Conservation (phyloP, 164 flowering plant species). For the Nelumbo lutea region DNA sequence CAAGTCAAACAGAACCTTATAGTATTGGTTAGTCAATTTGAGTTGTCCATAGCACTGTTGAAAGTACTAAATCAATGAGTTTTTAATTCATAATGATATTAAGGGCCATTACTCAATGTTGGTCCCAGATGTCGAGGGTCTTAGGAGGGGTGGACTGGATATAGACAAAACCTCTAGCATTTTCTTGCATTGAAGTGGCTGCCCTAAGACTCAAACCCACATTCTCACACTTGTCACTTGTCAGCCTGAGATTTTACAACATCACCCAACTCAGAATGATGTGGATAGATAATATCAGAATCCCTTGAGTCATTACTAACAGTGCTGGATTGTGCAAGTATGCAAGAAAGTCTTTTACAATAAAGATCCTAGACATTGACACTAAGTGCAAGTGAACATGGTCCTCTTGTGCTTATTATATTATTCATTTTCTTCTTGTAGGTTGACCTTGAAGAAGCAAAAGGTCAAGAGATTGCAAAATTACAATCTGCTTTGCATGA, state of each 20-base stretch:
- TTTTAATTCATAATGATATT: background rate
- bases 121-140: too few species aligned
- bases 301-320: background rate
- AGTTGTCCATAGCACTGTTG: too few species aligned
- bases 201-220: too few species aligned
- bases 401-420: background rate
- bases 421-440: conserved; percentile 18
- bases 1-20: too few species aligned
- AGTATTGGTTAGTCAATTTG: too few species aligned
- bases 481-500: conserved; percentile 54
- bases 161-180: too few species aligned
- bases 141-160: too few species aligned
- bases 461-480: conserved; percentile 66
- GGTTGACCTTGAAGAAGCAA: conserved; percentile 78
- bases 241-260: too few species aligned
- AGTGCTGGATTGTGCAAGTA: background rate
- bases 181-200: too few species aligned
- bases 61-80: background rate
- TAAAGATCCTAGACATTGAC: background rate
- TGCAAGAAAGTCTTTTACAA: background rate
- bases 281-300: background rate
- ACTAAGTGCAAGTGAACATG: background rate
- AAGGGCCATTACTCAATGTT: too few species aligned
- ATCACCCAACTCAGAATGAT: background rate
- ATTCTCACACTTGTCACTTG: too few species aligned